Conservation (phyloP, 2,329 filamentous ascomycete species). For the Podosphaera xanthii region DNA sequence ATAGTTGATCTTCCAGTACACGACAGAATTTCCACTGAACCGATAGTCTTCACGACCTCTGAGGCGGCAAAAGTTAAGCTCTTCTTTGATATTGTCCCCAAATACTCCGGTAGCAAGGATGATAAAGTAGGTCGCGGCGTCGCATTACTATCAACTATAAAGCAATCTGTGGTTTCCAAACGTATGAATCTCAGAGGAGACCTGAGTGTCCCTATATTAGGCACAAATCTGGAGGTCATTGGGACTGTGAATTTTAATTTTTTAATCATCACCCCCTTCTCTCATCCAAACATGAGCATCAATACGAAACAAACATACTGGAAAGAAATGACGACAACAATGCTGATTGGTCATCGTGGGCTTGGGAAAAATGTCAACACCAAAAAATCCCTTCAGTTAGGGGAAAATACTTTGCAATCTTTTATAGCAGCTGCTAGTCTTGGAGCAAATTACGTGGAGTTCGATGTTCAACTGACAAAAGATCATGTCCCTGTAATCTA, state of each 20-base stretch:
- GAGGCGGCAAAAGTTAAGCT: constrained; percentile 68
- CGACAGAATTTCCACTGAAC: constrained; percentile 81
- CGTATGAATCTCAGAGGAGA: constrained; percentile 87
- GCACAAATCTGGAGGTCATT: constrained; percentile 67
- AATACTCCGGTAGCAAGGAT: constrained; percentile 75
- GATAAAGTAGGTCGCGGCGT: constrained; percentile 76
- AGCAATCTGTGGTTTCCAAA: constrained; percentile 59
- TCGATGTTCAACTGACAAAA: constrained; percentile 94
- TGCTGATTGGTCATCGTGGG: constrained; percentile 51
- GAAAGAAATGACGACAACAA: constrained; percentile 76
- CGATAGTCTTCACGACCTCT: constrained; percentile 64
- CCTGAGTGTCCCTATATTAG: constrained; percentile 69
- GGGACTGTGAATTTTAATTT: constrained; percentile 96
- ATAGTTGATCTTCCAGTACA: constrained; percentile 84
- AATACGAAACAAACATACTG: constrained; percentile 85
- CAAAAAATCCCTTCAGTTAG: constrained; percentile 73
- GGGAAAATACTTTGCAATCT: constrained; percentile 86
- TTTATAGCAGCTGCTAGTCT: constrained; percentile 93
- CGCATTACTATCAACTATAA: constrained; percentile 67
- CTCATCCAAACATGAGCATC: constrained; percentile 81
- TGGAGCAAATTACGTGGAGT: constrained; percentile 53
- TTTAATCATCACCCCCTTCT: constrained; percentile 79
- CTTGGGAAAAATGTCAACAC: constrained; percentile 75
- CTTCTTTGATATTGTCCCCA: constrained; percentile 85
- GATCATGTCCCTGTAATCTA: constrained; percentile 97